phyloP scores from a whole-genome alignment of 441 rosid genomes.

The Gossypium gossypioides region DNA sequence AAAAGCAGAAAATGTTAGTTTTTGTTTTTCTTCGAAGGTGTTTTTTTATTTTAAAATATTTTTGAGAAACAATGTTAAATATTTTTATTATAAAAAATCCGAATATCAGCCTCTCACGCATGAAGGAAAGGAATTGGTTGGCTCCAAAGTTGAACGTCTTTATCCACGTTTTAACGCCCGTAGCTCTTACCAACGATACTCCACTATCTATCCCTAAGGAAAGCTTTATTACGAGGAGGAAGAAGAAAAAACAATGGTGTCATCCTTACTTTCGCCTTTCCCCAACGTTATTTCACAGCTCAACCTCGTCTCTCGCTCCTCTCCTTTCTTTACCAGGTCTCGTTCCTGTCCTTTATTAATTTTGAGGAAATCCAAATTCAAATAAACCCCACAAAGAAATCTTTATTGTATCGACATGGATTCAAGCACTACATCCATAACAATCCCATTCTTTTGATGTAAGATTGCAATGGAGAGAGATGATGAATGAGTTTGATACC shows the following conservation, averaged over 20 bases:
- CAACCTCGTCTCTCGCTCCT: not conserved
- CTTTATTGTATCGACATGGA: no score
- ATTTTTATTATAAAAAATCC: no score
- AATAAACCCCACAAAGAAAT: no score
- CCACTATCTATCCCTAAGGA: not conserved
- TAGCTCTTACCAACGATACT: not conserved
- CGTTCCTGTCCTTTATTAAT: not conserved
- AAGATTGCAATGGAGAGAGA: no score
- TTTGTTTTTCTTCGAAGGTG: no score
- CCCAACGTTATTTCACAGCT: not conserved
- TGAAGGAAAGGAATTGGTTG: not conserved
- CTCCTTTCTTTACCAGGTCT: not conserved
- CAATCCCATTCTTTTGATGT: no score
- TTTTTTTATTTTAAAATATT: no score
- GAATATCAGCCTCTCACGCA: no score
- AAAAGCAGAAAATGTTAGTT: no score
- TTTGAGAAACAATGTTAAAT: accelerated
- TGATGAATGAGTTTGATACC: not conserved
- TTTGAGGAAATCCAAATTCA: not conserved
- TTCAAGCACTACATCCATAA: no score
- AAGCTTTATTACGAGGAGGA: not conserved
- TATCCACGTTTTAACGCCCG: not conserved
- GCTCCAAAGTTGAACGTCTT: not conserved
- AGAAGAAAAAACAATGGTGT: not conserved
- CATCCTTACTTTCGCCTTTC: not conserved